Evolutionary conservation across 768 basidiomycete genomes (phyloP).

Genomic region (Cystobasidium tubakii): DNA sequence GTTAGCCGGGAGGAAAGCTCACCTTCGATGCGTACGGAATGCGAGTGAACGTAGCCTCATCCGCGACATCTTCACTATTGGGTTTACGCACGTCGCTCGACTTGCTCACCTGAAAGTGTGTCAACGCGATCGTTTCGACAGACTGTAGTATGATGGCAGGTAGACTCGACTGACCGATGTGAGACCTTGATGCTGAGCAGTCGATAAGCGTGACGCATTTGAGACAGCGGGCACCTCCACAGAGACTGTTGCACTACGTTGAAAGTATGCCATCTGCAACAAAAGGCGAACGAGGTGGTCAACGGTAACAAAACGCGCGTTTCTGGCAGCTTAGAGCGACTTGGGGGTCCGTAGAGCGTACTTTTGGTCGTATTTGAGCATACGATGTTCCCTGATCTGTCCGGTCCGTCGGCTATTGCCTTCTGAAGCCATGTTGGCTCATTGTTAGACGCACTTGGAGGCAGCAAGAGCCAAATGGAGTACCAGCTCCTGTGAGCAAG

Average conservation of each 20-base stretch:
- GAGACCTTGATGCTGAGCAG: not conserved
- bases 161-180: not conserved
- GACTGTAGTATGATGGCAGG: too few species aligned
- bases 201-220: not conserved
- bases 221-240: not conserved
- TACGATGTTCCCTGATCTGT: too few species aligned
- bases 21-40: constrained; percentile 10
- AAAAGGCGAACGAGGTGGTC: not conserved
- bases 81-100: not conserved
- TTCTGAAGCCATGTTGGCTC: too few species aligned
- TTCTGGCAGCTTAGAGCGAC: too few species aligned
- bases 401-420: too few species aligned
- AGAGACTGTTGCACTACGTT: not conserved
- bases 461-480: too few species aligned
- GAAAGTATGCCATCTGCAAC: not conserved
- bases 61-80: too few species aligned
- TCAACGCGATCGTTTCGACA: too few species aligned
- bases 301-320: not conserved
- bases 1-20: not conserved
- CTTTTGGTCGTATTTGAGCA: too few species aligned
- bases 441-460: too few species aligned
- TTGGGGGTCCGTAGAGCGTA: too few species aligned
- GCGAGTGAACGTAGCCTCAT: not conserved
- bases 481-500: too few species aligned
- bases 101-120: not conserved